A percentile compares a stretch with the other conserved stretches of the same genome.
Evolutionary conservation across 1,284 basidiomycete genomes (phyloP).

Genomic region (Leccinum fallax): DNA sequence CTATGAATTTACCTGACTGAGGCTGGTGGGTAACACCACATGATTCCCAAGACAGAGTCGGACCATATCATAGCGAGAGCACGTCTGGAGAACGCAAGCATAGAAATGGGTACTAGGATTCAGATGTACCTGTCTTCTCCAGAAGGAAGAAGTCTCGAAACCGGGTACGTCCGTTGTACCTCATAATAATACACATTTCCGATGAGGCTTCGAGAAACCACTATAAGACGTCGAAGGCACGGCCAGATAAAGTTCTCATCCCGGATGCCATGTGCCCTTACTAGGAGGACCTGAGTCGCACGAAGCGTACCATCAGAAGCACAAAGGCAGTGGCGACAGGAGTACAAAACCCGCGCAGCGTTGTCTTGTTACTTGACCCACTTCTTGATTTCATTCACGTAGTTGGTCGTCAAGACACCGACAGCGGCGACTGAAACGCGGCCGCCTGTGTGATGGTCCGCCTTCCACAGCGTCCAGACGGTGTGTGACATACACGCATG

Average conservation of each 20-base stretch:
- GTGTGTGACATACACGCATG: not conserved
- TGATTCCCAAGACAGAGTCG: not conserved
- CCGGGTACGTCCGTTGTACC: not conserved
- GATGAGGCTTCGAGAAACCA: not conserved
- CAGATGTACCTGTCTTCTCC: constrained; percentile 1
- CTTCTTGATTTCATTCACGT: constrained; percentile 13
- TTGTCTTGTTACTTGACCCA: not conserved
- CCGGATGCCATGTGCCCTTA: not conserved
- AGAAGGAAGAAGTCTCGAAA: not conserved
- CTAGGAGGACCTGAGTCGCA: not conserved
- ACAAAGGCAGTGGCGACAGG: not conserved
- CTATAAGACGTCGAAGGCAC: not conserved
- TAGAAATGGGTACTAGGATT: not conserved
- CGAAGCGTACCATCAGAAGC: not conserved
- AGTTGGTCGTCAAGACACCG: constrained; percentile 9
- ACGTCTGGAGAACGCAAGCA: not conserved
- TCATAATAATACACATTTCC: not conserved
- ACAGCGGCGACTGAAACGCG: constrained; percentile 2
- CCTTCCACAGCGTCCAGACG: not conserved
- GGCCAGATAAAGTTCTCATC: constrained; percentile 1
- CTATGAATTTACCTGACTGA: not conserved
- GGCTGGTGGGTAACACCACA: not conserved
- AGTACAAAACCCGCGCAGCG: not conserved
- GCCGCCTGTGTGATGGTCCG: not conserved
- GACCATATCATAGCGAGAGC: not conserved